A percentile compares a stretch with the other conserved stretches of the same genome.
Conservation (phyloP, 2,329 filamentous ascomycete species). For the Talaromyces sp. region DNA sequence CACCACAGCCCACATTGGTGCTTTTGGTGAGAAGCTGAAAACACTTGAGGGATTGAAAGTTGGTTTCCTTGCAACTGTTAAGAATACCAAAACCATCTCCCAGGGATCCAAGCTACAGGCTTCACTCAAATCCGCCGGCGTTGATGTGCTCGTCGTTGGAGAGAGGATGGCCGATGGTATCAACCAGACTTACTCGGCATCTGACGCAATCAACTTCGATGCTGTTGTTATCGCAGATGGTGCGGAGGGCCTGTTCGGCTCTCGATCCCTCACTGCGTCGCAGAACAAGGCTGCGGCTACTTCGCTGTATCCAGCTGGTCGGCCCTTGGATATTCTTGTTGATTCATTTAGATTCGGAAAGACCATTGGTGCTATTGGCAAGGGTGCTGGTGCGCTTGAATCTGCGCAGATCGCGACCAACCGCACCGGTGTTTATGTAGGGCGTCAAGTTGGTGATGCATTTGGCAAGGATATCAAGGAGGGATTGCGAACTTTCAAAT, state of each 20-base stretch:
- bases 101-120: conserved; percentile 56
- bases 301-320: conserved; percentile 64
- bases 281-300: conserved; percentile 46
- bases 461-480: conserved; percentile 56
- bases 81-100: conserved; percentile 47
- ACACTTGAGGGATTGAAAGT: conserved; percentile 66
- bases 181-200: conserved; percentile 65
- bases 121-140: conserved; percentile 44
- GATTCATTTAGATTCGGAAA: conserved; percentile 71
- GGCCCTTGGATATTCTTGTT: conserved; percentile 65
- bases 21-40: conserved; percentile 61
- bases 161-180: conserved; percentile 60
- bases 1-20: conserved; percentile 62
- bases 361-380: conserved; percentile 64
- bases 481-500: conserved; percentile 67
- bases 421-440: conserved; percentile 41
- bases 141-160: conserved; percentile 63
- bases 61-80: conserved; percentile 60
- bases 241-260: conserved; percentile 56
- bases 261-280: conserved; percentile 19
- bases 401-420: conserved; percentile 48
- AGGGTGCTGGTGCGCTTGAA: conserved; percentile 41
- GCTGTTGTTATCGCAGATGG: conserved; percentile 61
- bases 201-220: conserved; percentile 56
- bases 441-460: conserved; percentile 32